Base-by-base conservation (phyloP, 1,284 basidiomycete species). In the Cystobasidium slooffiae region DNA sequence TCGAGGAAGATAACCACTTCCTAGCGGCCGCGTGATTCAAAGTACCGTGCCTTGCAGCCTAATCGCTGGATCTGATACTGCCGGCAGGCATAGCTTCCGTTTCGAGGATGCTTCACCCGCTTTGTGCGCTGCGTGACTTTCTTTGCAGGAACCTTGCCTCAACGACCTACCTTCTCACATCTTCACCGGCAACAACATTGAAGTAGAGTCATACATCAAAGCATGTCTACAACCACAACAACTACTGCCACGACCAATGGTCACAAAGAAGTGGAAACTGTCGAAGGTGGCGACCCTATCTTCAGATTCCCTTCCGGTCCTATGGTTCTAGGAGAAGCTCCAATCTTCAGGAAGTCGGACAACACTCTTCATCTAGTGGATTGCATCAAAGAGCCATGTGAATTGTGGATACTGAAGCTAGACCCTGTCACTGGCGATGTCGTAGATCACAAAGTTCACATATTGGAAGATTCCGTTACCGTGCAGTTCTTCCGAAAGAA, bases 401-500 rank as follows among this genome's bases (percentile, higher is more conserved):
- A 69, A 37, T 24, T 69, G 16, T 53, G 53, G 41, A 69, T 69
- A 43, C n/a, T 69, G 12, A 58, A 69, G 22, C 37, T 69, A 10
- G 68, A 69, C 22, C 68, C 68, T 8, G 51, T 39, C 16, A 69
- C 68, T 24, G 68, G 68, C 9, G 68, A 69, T 39, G 68, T 69
- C 4, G 43, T 69, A 12, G 58, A 44, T 16, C 55, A 16, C n/a
- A 58, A 49, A 39, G 37, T 47, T 39, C 68, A 69, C 20, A 59
- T 61, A 8, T 44, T 69, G 10, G 43, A 69, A 61, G 68, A 69
- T 47, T 59, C 55, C 8, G 68, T 69, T 16, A 69, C 68, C 18
- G 68, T 69, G 1, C 68, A 69, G 39, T 69, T 69, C 58, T 69
- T 69, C 68, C 55, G 68, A 7, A 69, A 69, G 58, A 69, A 69